phyloP scores from a whole-genome alignment of 129 eudicot species.

The Helianthus tuberosus region DNA sequence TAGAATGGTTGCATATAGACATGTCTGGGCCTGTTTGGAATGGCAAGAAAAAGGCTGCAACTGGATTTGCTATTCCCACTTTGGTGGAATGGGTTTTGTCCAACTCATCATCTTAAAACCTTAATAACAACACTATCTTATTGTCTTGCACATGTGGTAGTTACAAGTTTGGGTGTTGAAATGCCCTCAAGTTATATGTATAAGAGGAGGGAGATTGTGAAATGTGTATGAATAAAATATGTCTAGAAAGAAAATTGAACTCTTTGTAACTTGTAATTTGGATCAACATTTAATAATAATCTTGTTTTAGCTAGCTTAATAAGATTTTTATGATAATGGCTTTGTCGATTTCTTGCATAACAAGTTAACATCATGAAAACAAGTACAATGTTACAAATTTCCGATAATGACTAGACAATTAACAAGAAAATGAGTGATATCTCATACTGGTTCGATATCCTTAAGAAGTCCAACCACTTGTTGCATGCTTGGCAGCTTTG shows the following conservation, averaged over 20 bases:
- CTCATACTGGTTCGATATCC: constrained; percentile 60
- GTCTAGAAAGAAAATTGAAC: not conserved
- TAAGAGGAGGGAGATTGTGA: not conserved
- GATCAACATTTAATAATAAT: not conserved
- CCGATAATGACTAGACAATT: not conserved
- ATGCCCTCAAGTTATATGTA: not conserved
- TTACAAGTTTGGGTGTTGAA: not conserved
- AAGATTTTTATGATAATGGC: not conserved
- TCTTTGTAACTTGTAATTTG: constrained; percentile 6
- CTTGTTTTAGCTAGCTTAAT: not conserved
- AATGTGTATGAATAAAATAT: not conserved
- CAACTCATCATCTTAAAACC: constrained; percentile 43
- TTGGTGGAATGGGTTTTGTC: constrained; percentile 90
- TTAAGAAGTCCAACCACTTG: constrained; percentile 82
- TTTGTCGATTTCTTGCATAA: too few species aligned
- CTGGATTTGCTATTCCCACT: constrained; percentile 82
- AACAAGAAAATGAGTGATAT: not conserved
- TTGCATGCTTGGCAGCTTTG: constrained; percentile 79
- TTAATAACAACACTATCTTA: not conserved
- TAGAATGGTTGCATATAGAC: constrained; percentile 96
- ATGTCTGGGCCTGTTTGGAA: constrained; percentile 95
- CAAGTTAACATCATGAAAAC: not conserved
- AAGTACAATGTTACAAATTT: not conserved
- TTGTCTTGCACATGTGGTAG: not conserved
- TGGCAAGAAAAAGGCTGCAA: constrained; percentile 83